phyloP scores from a whole-genome alignment of 345 rosid genomes.

The Arabis alpina region DNA sequence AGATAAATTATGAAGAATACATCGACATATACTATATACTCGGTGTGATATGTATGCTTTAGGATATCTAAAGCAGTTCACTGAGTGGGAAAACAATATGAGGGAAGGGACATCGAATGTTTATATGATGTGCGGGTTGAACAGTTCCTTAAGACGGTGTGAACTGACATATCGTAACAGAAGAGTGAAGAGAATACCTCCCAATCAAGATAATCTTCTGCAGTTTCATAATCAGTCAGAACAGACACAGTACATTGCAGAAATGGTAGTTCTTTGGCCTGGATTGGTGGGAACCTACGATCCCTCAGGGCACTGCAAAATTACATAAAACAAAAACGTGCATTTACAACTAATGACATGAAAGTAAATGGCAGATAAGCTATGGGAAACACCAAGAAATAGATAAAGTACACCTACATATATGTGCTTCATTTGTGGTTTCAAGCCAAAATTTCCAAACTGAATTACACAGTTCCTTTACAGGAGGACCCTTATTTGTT shows the following conservation, averaged over 20 bases:
- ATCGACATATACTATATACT: not conserved
- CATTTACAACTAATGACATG: conserved; percentile 6
- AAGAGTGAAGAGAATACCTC: conserved; percentile 61
- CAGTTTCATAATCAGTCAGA: conserved; percentile 77
- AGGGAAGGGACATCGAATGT: not conserved
- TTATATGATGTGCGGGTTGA: not conserved
- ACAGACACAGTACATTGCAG: conserved; percentile 95
- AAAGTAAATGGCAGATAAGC: conserved; percentile 1
- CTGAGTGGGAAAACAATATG: not conserved
- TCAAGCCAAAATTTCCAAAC: not conserved
- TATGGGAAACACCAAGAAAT: conserved; percentile 3
- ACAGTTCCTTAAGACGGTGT: not conserved
- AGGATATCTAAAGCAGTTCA: not conserved
- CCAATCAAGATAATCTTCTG: conserved; percentile 89
- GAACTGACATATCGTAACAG: not conserved
- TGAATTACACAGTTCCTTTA: not conserved
- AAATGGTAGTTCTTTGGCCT: conserved; percentile 84
- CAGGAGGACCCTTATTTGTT: conserved; percentile 3
- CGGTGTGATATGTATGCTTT: not conserved
- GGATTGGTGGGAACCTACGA: conserved; percentile 94
- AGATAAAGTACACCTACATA: not conserved
- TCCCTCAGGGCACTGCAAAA: conserved; percentile 90
- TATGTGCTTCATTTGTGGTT: not conserved
- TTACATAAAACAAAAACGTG: not conserved
- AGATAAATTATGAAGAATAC: not conserved